Evolutionary conservation across 352 stramenopile species (phyloP), one percentile per base, ranked within the genome.

Genomic region (Halophytophthora batemanensis): DNA sequence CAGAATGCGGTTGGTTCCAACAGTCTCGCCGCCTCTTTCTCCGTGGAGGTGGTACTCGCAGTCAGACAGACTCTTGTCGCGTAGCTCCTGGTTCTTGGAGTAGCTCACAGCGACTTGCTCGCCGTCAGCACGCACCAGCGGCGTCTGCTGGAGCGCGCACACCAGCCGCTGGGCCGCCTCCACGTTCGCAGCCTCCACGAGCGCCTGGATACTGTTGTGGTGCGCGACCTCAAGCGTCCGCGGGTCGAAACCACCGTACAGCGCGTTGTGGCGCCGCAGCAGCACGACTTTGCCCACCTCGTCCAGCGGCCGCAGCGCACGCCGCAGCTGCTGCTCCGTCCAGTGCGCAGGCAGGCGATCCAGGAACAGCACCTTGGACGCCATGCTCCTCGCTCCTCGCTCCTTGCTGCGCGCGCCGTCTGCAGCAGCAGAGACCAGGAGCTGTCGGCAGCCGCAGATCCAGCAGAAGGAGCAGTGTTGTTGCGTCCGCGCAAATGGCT

Each of bases 11-110:
- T 86, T 84, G 51, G 49, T 59, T 22, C 66, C 59, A 6, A 36
- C 59, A 21, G 44, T 31, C 2, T 57, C 44, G 29, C 25, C 25
- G 10, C 38, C 28, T 31, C 25, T 31, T 11, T 50, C 25, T 14
- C 29, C 25, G 5, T 58, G 33, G n/a, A 55, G 41, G 13, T 54
- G 44, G 15, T 49, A 23, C 6, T 50, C 42, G 15, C 37, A 37
- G 22, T 53, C 25, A 18, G 56, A 28, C 8, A 54, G 39, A 38
- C 63, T 57, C 14, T 57, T 60, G 19, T 77, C 69, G 49, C 69
- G 70, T 15, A 82, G 64, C 64, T 86, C 69, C 56, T 82, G 75
- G 57, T 78, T 84, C 65, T 80, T 82, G 40, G 71, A 81, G 61
- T 75, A 86, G 44, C 56, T 69, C 22, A 66, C 70, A 0, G 61